phyloP scores from a whole-genome alignment of 2,329 filamentous ascomycete genomes.

The Aspergillus chevalieri region DNA sequence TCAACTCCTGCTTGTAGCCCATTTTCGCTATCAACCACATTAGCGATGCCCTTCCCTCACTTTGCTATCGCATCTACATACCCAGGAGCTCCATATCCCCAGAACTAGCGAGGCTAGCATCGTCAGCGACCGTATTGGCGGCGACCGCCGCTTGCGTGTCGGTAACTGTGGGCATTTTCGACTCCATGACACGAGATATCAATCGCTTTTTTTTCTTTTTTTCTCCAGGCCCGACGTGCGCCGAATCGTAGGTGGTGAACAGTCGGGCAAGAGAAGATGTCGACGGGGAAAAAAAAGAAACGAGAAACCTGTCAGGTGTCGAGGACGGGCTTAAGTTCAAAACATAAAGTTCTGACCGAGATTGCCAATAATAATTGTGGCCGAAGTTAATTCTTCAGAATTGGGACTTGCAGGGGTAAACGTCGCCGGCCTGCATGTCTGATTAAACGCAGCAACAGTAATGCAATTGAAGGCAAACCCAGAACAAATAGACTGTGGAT shows the following conservation, averaged over 20 bases:
- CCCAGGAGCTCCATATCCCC: slow-evolving; percentile 22
- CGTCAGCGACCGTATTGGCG: slow-evolving; percentile 6
- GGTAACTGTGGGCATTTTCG: neutral
- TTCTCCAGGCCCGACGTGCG: too few relatives aligned
- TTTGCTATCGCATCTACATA: slow-evolving; percentile 4
- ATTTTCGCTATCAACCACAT: slow-evolving; percentile 22
- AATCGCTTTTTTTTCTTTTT: too few relatives aligned
- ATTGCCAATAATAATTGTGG: neutral
- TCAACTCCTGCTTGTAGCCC: slow-evolving; percentile 56
- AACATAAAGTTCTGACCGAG: neutral
- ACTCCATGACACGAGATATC: neutral
- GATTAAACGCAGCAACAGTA: neutral
- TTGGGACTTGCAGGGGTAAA: neutral
- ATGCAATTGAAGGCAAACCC: neutral
- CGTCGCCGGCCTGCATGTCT: neutral
- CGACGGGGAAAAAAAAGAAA: neutral
- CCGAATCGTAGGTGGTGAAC: too few relatives aligned
- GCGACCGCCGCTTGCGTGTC: slow-evolving; percentile 2
- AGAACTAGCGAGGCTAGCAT: slow-evolving; percentile 11
- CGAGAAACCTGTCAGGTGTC: too few relatives aligned
- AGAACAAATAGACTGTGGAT: neutral
- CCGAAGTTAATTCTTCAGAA: neutral
- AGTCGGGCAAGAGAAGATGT: neutral
- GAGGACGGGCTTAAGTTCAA: neutral
- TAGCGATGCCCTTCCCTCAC: neutral